Base-by-base conservation (phyloP, 495 filamentous ascomycete species). In the Podospora comata region DNA sequence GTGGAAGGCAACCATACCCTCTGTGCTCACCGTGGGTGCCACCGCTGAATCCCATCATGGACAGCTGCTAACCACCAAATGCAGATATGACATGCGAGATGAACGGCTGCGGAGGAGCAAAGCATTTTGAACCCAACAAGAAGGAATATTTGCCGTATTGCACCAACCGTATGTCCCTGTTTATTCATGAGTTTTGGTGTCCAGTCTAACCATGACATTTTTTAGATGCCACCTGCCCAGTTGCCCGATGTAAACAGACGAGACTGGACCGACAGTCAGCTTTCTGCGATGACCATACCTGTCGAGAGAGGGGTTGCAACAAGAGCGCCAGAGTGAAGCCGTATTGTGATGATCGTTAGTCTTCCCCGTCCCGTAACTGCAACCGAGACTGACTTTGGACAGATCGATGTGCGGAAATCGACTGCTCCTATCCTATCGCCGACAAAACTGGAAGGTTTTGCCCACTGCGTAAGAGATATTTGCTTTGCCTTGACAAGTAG, bases 291-390 rank as follows among this genome's bases (percentile, higher is more conserved):
- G 64, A 54, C 0, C 77, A 80, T 44, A 77, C 76, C 0, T 80
- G 77, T 64, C 64, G 23, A 2, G 72, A 73, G 34, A 70, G 77
- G 55, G 65, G 62, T 2, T 80, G 78, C 57, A 66, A 55, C 2
- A 71, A 65, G 27, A 71, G 72, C 18, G 65, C 72, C 16, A 62
- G 67, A 0, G 19, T 57, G 1, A 59, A 66, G 34, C 65, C 62
- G 1, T 77, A 72, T 32, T 80, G 78, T 30, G 48, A 67, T 5
- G 66, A 73, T 3, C 78, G 78, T 80, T 16, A 75, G 77, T 70
- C 9, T 7, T 53, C 2, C 23, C 28, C 11, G 39, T 26, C 4
- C 26, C 7, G n/a, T 57, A n/a, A 15, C n/a, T 15, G 6, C 39
- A 60, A 34, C 53, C 20, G 6, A 48, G 9, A 44, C 4, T 59